phyloP scores from a whole-genome alignment of 2,329 filamentous ascomycete genomes.

The Gaeumannomyces sp. region DNA sequence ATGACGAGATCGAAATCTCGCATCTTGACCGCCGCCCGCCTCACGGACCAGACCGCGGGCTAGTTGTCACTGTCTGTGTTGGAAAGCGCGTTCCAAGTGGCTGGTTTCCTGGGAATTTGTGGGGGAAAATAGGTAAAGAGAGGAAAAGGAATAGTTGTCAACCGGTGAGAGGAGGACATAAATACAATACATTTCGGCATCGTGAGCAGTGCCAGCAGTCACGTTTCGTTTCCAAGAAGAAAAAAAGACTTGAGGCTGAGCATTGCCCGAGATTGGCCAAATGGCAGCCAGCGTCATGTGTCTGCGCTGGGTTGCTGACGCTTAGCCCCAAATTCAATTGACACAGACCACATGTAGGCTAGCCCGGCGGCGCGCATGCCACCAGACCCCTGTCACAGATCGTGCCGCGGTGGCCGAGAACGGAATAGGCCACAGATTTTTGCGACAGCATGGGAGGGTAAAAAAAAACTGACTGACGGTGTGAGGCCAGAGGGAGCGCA shows the following conservation, averaged over 20 bases:
- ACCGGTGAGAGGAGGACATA: no score
- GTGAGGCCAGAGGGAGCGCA: not conserved
- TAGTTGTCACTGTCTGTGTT: not conserved
- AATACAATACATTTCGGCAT: no score
- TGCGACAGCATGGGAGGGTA: not conserved
- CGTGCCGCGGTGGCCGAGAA: not conserved
- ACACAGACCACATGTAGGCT: not conserved
- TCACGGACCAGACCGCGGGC: not conserved
- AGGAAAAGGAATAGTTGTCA: no score
- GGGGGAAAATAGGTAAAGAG: no score
- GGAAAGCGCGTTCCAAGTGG: no score
- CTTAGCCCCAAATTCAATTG: not conserved
- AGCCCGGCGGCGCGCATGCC: not conserved
- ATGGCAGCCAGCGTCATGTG: not conserved
- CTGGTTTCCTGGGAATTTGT: no score
- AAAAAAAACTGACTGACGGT: not conserved
- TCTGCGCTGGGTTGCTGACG: not conserved
- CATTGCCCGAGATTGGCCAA: not conserved
- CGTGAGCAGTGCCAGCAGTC: not conserved
- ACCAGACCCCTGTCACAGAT: constrained; percentile 1
- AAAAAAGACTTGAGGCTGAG: not conserved
- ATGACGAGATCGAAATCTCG: not conserved
- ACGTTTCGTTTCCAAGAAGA: not conserved
- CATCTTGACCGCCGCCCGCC: not conserved
- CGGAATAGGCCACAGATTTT: not conserved